These are phyloP conservation scores for Verbena officinalis DNA, from an alignment of 257 asterid species.

Conservation along the genomic window DNA sequence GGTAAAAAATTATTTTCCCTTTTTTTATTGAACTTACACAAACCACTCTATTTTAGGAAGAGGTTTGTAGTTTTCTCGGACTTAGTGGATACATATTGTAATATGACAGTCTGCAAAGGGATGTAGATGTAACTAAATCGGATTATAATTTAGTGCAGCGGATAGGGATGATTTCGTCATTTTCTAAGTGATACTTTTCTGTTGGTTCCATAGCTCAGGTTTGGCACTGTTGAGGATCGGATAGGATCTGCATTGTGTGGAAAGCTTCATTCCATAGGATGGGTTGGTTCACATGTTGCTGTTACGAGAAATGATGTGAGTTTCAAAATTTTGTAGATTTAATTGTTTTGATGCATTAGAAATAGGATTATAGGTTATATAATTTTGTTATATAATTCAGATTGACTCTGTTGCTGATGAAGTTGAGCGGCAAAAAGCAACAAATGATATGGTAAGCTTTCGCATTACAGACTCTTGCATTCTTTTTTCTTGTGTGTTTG, in stretches of 20 bases:
- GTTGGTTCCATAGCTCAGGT: constrained; percentile 95
- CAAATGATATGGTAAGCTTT: constrained; percentile 70
- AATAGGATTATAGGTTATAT: constrained; percentile 15
- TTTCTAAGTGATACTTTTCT: constrained; percentile 41
- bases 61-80: constrained; percentile 21
- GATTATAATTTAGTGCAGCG: constrained; percentile 8
- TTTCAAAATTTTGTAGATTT: neutral
- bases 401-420: constrained; percentile 93
- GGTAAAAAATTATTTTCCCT: no score
- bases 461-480: constrained; percentile 4
- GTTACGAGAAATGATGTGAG: constrained; percentile 65
- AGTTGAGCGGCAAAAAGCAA: constrained; percentile 74
- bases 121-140: no score
- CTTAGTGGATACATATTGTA: constrained; percentile 4
- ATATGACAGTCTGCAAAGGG: no score
- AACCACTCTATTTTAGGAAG: no score
- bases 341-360: no score
- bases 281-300: constrained; percentile 68
- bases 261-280: constrained; percentile 77
- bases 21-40: no score
- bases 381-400: constrained; percentile 40
- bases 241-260: constrained; percentile 59
- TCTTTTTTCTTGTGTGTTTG: neutral
- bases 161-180: constrained; percentile 28
- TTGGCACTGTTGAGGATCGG: constrained; percentile 81